Percentiles rank a stretch among this genome's conserved stretches.
These are phyloP conservation scores for Leccinum rimulosum DNA, from an alignment of 768 basidiomycete genomes.

Conservation along the genomic window DNA sequence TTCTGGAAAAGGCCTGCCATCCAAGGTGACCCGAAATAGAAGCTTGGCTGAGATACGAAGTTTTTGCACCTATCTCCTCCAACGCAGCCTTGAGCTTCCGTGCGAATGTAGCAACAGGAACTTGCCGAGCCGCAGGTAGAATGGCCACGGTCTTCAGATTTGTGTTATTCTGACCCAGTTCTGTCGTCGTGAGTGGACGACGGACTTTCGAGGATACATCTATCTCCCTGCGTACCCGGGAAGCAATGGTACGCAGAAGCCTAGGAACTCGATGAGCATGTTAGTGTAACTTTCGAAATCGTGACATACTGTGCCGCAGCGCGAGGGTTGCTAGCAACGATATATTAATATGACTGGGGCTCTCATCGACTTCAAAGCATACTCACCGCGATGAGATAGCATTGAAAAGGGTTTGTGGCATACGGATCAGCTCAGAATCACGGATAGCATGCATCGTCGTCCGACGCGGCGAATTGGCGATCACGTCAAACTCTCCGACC, in stretches of 20 bases:
- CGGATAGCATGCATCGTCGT: conserved; percentile 97
- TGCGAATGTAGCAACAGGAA: conserved; percentile 89
- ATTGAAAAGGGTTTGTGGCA: conserved; percentile 97
- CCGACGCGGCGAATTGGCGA: conserved; percentile 82
- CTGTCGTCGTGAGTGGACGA: conserved; percentile 49
- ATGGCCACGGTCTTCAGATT: conserved; percentile 96
- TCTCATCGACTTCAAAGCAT: neutral
- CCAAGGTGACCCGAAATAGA: conserved; percentile 79
- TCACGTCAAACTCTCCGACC: conserved; percentile 96
- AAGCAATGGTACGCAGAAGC: conserved; percentile 85
- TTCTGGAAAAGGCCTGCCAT: conserved; percentile 80
- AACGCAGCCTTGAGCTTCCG: conserved; percentile 84
- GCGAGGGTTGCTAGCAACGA: conserved; percentile 62
- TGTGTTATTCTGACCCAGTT: conserved; percentile 73
- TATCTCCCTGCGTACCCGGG: conserved; percentile 82
- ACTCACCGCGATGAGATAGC: conserved; percentile 84
- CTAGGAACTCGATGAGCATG: conserved; percentile 34
- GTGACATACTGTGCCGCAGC: conserved; percentile 73
- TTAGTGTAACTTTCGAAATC: neutral
- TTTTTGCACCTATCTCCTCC: conserved; percentile 91
- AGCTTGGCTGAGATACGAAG: conserved; percentile 90
- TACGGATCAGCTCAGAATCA: conserved; percentile 93
- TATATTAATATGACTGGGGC: neutral
- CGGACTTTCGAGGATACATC: conserved; percentile 56
- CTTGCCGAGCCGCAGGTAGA: conserved; percentile 79